Evolutionary conservation across 2,329 filamentous ascomycete species (phyloP).

Genomic region (Reticulascus tulasneorum): DNA sequence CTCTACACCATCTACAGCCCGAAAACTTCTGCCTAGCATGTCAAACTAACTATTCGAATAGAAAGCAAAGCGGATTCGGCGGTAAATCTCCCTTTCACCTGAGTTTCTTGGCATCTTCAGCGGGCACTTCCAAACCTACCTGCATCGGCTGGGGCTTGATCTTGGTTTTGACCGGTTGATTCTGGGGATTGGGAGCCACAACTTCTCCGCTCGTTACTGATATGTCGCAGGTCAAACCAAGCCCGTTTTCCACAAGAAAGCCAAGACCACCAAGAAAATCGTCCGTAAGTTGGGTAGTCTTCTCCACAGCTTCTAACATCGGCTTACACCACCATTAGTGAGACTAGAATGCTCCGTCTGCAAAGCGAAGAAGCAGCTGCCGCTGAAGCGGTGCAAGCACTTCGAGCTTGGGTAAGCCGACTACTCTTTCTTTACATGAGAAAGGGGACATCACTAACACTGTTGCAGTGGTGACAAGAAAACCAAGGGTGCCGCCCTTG

Average conservation of each 20-base stretch:
- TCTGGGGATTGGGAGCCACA: too few species aligned
- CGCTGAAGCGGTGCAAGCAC: slow-evolving; percentile 99
- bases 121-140: not conserved
- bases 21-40: too few species aligned
- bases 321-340: too few species aligned
- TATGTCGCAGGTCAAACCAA: too few species aligned
- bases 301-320: too few species aligned
- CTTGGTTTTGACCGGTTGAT: too few species aligned
- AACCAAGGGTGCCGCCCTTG: slow-evolving; percentile 99
- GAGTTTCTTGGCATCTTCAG: not conserved
- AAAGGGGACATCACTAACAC: slow-evolving; percentile 1
- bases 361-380: slow-evolving; percentile 98
- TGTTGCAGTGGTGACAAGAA: slow-evolving; percentile 96
- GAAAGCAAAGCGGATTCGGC: slow-evolving; percentile 99
- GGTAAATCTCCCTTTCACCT: slow-evolving; percentile 69
- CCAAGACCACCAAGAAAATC: slow-evolving; percentile 99
- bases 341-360: slow-evolving; percentile 95
- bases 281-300: too few species aligned
- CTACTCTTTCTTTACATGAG: slow-evolving; percentile 1
- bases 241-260: slow-evolving; percentile 99
- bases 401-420: slow-evolving; percentile 93
- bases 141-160: not conserved
- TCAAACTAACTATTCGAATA: too few species aligned
- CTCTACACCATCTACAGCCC: too few species aligned
- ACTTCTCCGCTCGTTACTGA: too few species aligned